These are phyloP conservation scores for Blastobotrys malaysiensis DNA, from an alignment of 1,139 yeast genomes.

Conservation along the genomic window DNA sequence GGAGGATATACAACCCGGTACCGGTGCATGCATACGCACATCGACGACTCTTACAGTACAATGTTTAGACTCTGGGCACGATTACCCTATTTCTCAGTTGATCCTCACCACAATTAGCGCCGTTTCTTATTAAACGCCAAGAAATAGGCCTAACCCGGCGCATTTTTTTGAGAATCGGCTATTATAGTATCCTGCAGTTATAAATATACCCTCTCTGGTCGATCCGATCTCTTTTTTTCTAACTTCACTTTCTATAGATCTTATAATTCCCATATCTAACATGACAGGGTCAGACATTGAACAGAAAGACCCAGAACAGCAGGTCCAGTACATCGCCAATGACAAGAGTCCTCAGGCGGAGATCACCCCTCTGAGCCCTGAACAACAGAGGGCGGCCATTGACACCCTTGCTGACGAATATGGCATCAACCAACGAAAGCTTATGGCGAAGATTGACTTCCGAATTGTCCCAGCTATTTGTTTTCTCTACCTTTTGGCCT, in stretches of 20 bases:
- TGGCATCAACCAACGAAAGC: slow-evolving; percentile 42
- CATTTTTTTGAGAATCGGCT: not conserved
- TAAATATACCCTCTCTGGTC: not conserved
- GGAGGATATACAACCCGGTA: not conserved
- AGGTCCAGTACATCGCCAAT: not conserved
- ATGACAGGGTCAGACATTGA: not conserved
- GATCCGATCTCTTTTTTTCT: not conserved
- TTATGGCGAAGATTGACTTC: slow-evolving; percentile 59
- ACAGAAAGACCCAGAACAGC: not conserved
- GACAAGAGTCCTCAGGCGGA: not conserved
- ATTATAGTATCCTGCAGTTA: not conserved
- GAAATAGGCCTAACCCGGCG: not conserved
- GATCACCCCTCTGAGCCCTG: slow-evolving; percentile 3
- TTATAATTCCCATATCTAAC: not conserved
- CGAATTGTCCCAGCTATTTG: slow-evolving; percentile 69
- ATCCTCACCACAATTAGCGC: not conserved
- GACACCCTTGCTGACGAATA: slow-evolving; percentile 39
- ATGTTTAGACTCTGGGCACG: not conserved
- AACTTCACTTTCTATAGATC: not conserved
- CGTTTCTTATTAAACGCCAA: not conserved
- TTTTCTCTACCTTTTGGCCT: slow-evolving; percentile 60
- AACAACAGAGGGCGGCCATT: slow-evolving; percentile 26
- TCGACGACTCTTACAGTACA: not conserved
- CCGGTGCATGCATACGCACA: not conserved
- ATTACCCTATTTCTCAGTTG: not conserved